phyloP scores from a whole-genome alignment of 78 protist species.

The Pigoraptor vietnamica region DNA sequence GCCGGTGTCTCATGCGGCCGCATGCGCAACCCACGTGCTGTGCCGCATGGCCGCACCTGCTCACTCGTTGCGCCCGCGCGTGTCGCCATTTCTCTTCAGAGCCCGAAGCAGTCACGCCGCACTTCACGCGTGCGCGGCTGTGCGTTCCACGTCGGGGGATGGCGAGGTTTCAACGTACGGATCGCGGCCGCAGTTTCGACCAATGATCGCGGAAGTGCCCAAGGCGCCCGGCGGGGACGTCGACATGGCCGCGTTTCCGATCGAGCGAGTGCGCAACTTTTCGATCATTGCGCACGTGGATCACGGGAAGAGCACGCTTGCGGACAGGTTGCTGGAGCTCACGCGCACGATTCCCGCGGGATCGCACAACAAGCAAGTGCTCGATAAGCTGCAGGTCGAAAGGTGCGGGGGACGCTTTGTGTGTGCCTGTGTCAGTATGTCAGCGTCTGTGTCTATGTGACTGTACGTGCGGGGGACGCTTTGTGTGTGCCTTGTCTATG shows the following conservation, averaged over 20 bases:
- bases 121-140: too few species aligned
- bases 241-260: neutral
- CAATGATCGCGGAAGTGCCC: too few species aligned
- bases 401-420: too few species aligned
- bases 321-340: constrained; percentile 48
- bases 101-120: too few species aligned
- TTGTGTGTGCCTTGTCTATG: neutral
- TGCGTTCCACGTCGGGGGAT: too few species aligned
- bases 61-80: too few species aligned
- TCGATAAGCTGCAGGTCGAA: constrained; percentile 53
- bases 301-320: constrained; percentile 48
- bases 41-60: too few species aligned
- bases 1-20: too few species aligned
- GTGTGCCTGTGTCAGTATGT: constrained; percentile 1
- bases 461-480: neutral
- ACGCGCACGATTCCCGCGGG: constrained; percentile 2
- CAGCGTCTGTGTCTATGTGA: constrained; percentile 6
- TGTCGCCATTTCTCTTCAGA: too few species aligned
- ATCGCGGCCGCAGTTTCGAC: too few species aligned
- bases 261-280: constrained; percentile 42
- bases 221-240: neutral
- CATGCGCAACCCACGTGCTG: too few species aligned
- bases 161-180: too few species aligned
- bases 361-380: neutral
- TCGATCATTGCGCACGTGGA: constrained; percentile 53